Base-by-base conservation (phyloP, 306 rosid species). In the Ochetophila trinervis region DNA sequence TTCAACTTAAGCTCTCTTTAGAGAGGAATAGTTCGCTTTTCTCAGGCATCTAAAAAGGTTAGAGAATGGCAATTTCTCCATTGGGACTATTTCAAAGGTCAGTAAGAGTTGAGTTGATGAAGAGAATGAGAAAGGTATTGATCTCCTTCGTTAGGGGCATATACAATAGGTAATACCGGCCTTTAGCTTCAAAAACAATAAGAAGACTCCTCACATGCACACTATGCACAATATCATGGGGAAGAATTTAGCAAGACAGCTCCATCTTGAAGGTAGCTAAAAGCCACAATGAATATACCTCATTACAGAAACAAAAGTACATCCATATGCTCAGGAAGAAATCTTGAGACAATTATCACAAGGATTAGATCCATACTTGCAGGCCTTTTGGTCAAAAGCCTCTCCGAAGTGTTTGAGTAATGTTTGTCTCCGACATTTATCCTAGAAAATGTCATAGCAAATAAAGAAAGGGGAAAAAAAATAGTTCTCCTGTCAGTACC, bases 351-450 rank as follows among this genome's bases (percentile, higher is more conserved):
- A 93, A 76, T 86, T 93, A 76, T 90, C 97, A 69, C 99, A 88
- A 70, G 97, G 90, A 74, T 77, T 93, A 36, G 96, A 78, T 57
- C 86, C 96, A 76, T 74, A 53, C 75, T 83, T 93, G 88, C 97
- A 90, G 56, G 71, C 77, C 51, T 81, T 76, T 71, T 79, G 77
- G 63, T 90, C 88, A 67, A 86, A 81, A 16, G 83, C 78, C 80
- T 93, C 99, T 54, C 99, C 99, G 0, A 93, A 93, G 83, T 93
- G 94, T 70, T 79, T 27, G 57, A 93, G 91, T 79, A 93, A 75
- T 57, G 80, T 82, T 78, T 90, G 88, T 65, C 99, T 87, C 68
- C 99, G 87, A 64, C 97, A 93, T 68, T 87, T 84, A 76, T 53
- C 85, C 98, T 89, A 63, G 34, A 45, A 55, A 17, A 72, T 57